phyloP scores from a whole-genome alignment of 2,329 filamentous ascomycete genomes.

The Didymella pinodella region DNA sequence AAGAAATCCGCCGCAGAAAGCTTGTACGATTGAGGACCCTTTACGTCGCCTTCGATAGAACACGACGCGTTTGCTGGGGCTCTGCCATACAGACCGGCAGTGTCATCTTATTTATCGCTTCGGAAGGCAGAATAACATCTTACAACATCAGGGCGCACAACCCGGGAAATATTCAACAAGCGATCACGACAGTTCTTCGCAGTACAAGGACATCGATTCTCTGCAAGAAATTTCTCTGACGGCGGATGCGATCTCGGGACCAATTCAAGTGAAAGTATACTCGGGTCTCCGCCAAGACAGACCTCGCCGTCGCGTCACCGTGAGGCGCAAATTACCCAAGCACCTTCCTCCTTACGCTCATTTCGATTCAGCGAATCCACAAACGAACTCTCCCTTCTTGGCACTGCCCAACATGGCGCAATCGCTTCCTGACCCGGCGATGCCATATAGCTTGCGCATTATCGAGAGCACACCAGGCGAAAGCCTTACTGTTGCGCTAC shows the following conservation, averaged over 20 bases:
- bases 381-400: neutral
- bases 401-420: neutral
- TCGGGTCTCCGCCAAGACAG: conserved; percentile 6
- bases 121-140: neutral
- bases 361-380: neutral
- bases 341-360: neutral
- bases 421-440: neutral
- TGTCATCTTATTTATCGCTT: neutral
- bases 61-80: neutral
- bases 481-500: conserved; percentile 10
- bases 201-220: neutral
- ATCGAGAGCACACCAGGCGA: neutral
- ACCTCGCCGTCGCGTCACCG: conserved; percentile 1
- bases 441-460: conserved; percentile 3
- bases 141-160: neutral
- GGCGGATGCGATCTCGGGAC: neutral
- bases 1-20: neutral
- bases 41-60: neutral
- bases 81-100: neutral
- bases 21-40: neutral
- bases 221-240: neutral
- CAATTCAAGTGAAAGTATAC: conserved; percentile 5
- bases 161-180: neutral
- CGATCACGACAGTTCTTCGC: neutral
- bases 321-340: neutral